Evolutionary conservation across 2,329 filamentous ascomycete species (phyloP), one percentile per base, ranked within the genome.

Genomic region (Pseudogymnoascus sp.): DNA sequence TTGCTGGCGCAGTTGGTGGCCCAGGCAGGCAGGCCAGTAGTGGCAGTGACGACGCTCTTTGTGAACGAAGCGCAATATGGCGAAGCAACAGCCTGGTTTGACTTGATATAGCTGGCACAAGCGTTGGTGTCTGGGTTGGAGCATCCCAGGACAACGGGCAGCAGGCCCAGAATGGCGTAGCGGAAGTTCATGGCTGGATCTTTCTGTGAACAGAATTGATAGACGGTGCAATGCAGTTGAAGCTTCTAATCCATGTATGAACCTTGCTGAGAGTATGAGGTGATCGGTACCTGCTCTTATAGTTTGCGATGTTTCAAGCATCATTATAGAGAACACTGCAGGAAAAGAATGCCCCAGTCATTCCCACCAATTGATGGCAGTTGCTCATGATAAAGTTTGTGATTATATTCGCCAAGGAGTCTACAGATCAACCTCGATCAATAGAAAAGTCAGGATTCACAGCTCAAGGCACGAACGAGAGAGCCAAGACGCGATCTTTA

Each of bases 221-320:
- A 56, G 28, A 33, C 16, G 14, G 28, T 53, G 50, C 2, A 12
- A 11, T 33, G 16, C n/a, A 33, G 35, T 56, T 35, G 16, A 22
- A 31, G 14, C 50, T 33, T 56, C n/a, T 56, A 56, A 56, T 56
- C 50, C 50, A 33, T 56, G 50, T 33, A 56, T 56, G 50, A 56
- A 56, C 50, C 50, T 56, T 56, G 26, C 28, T 56, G 50, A 3
- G n/a, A 56, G 26, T 7, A 56, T 56, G 50, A 56, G 50, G 50
- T 56, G 50, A 56, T 56, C 50, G n/a, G 16, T 26, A 11, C n/a
- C 26, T 7, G 50, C n/a, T 31, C 16, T 56, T 56, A 56, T 56
- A 56, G 10, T 33, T 26, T 24, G 19, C 7, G n/a, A 8, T 2
- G 6, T 31, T 19, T 56, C 28, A 56, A 33, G n/a, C 6, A 33